A percentile compares a stretch with the other conserved stretches of the same genome.
These are phyloP conservation scores for Phytophthora multivora DNA, from an alignment of 352 stramenopile genomes.

Conservation along the genomic window DNA sequence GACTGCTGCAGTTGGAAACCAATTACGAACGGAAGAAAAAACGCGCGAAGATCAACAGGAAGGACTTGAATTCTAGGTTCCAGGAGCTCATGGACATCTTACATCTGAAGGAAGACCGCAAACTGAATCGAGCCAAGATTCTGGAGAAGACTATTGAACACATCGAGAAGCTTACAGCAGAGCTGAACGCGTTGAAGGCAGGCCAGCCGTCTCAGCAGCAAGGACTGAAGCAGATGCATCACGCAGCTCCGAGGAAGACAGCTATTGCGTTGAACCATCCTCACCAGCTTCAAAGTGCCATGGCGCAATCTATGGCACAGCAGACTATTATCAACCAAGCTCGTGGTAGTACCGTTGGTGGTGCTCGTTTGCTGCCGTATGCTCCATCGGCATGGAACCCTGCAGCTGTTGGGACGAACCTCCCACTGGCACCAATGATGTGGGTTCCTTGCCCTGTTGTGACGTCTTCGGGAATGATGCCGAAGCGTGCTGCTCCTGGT, in stretches of 20 bases:
- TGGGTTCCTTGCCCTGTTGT: conserved; percentile 48
- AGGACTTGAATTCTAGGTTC: conserved; percentile 68
- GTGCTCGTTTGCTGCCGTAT: conserved; percentile 29
- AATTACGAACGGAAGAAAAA: conserved; percentile 81
- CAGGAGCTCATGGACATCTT: conserved; percentile 72
- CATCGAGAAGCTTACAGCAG: conserved; percentile 55
- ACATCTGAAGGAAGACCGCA: conserved; percentile 62
- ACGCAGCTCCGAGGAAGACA: conserved; percentile 15
- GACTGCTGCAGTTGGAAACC: conserved; percentile 58
- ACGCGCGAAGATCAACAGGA: conserved; percentile 71
- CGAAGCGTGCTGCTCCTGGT: conserved; percentile 21
- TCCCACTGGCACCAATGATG: conserved; percentile 42
- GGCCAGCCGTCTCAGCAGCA: conserved; percentile 7
- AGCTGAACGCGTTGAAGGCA: conserved; percentile 34
- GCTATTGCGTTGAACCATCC: conserved; percentile 9
- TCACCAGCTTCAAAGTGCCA: conserved; percentile 17
- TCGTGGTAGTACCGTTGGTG: neutral
- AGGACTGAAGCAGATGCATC: neutral
- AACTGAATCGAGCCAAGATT: conserved; percentile 72
- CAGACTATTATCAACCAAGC: neutral
- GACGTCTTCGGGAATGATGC: conserved; percentile 17
- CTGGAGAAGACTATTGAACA: conserved; percentile 67
- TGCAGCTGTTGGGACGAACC: conserved; percentile 2
- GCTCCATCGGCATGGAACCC: conserved; percentile 29
- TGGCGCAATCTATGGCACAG: conserved; percentile 13